These are phyloP conservation scores for Naegleria lovaniensis DNA, from an alignment of 208 protist species.

Conservation along the genomic window DNA sequence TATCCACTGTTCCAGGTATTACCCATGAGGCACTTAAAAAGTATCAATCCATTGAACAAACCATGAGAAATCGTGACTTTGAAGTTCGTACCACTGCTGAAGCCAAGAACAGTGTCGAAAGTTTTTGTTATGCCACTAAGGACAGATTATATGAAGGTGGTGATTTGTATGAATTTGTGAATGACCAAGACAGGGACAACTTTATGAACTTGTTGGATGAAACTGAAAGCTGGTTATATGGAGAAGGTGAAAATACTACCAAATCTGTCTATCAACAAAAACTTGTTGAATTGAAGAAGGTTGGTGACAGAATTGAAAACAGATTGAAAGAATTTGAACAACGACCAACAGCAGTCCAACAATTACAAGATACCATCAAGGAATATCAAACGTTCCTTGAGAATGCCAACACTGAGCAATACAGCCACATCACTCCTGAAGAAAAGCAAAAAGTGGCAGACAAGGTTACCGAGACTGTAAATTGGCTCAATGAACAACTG, in stretches of 20 bases:
- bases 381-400: not conserved
- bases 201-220: slow-evolving; percentile 63
- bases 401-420: not conserved
- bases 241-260: slow-evolving; percentile 64
- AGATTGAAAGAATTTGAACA: slow-evolving; percentile 23
- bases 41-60: slow-evolving; percentile 59
- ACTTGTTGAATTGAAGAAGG: slow-evolving; percentile 60
- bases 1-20: slow-evolving; percentile 31
- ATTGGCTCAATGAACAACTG: slow-evolving; percentile 1
- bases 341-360: not conserved
- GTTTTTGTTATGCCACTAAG: slow-evolving; percentile 75
- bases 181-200: slow-evolving; percentile 44
- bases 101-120: slow-evolving; percentile 79
- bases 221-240: slow-evolving; percentile 74
- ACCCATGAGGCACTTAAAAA: slow-evolving; percentile 36
- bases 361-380: not conserved
- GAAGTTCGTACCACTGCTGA: slow-evolving; percentile 61
- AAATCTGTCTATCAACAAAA: slow-evolving; percentile 62
- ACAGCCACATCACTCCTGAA: not conserved
- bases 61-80: slow-evolving; percentile 66
- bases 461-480: not conserved
- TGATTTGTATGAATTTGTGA: slow-evolving; percentile 59
- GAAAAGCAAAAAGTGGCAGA: not conserved
- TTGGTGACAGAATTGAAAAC: slow-evolving; percentile 52
- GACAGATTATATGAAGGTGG: slow-evolving; percentile 58